These are phyloP conservation scores for Suhomyces atakaporum DNA, from an alignment of 1,139 yeast genomes.

Conservation along the genomic window DNA sequence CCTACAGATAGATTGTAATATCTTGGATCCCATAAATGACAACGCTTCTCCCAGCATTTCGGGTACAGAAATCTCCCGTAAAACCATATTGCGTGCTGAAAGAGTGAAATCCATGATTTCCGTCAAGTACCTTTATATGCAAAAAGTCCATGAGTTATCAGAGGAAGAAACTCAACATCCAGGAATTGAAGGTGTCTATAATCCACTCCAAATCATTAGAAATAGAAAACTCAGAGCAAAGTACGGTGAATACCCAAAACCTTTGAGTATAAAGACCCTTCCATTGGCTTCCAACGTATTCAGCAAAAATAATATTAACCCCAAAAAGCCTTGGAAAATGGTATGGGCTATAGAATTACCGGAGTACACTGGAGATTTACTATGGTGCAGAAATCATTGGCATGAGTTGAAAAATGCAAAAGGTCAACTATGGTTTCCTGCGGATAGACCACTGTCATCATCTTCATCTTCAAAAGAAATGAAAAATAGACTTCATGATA, in stretches of 20 bases:
- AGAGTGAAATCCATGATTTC: constrained; percentile 54
- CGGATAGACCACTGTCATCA: constrained; percentile 7
- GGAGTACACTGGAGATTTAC: constrained; percentile 61
- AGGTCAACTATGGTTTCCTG: constrained; percentile 64
- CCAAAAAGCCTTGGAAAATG: constrained; percentile 38
- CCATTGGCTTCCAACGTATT: constrained; percentile 61
- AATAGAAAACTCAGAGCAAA: constrained; percentile 60
- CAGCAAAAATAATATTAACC: constrained; percentile 38
- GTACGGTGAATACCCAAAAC: constrained; percentile 40
- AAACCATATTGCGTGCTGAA: constrained; percentile 53
- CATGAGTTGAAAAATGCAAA: constrained; percentile 53
- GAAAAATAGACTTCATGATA: constrained; percentile 31
- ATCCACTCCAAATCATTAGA: constrained; percentile 78
- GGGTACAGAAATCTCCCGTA: constrained; percentile 26
- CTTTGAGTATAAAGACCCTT: constrained; percentile 33
- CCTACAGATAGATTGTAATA: constrained; percentile 44
- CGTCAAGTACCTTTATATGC: constrained; percentile 52
- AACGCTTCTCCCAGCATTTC: constrained; percentile 16
- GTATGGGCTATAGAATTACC: constrained; percentile 70
- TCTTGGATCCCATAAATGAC: constrained; percentile 31
- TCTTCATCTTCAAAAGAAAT: constrained; percentile 7
- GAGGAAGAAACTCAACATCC: constrained; percentile 29
- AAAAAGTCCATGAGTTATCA: constrained; percentile 31
- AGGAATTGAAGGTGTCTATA: constrained; percentile 68
- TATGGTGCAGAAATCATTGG: constrained; percentile 73